Conservation (phyloP, 768 basidiomycete species). For the Stropharia rugosoannulata region DNA sequence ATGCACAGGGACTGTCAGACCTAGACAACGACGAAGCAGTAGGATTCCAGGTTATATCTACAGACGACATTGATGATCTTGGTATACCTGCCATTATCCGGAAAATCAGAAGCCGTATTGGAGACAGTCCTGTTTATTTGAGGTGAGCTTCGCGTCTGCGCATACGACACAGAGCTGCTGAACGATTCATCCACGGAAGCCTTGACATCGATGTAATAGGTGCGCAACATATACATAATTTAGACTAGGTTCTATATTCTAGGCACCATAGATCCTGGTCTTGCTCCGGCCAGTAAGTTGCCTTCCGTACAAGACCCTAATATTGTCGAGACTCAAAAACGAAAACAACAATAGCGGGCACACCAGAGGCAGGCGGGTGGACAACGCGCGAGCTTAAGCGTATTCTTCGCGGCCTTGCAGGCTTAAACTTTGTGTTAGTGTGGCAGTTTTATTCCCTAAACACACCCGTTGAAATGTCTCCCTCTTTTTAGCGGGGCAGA, state of each 20-base stretch:
- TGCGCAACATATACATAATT: constrained; percentile 22
- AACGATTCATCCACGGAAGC: constrained; percentile 29
- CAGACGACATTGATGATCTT: constrained; percentile 82
- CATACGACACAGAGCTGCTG: neutral
- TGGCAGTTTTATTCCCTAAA: neutral
- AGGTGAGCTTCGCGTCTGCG: constrained; percentile 38
- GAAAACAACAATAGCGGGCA: constrained; percentile 55
- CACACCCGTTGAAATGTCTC: neutral
- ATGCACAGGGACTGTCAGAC: constrained; percentile 53
- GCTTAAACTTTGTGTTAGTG: constrained; percentile 78
- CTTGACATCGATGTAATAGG: constrained; percentile 84
- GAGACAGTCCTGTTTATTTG: constrained; percentile 74
- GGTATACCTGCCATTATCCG: constrained; percentile 70
- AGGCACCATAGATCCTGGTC: constrained; percentile 54
- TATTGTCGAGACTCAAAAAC: neutral
- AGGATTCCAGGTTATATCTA: constrained; percentile 78
- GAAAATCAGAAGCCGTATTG: constrained; percentile 71
- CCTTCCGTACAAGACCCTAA: no score
- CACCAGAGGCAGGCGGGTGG: constrained; percentile 85
- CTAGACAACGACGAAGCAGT: constrained; percentile 67
- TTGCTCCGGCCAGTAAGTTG: constrained; percentile 75
- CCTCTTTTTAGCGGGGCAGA: constrained; percentile 54
- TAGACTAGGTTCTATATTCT: neutral
- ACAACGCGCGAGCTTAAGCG: constrained; percentile 80
- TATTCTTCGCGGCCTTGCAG: constrained; percentile 75